These are phyloP conservation scores for Colletotrichum spaethianum DNA, from an alignment of 2,329 filamentous ascomycete species.

Conservation along the genomic window DNA sequence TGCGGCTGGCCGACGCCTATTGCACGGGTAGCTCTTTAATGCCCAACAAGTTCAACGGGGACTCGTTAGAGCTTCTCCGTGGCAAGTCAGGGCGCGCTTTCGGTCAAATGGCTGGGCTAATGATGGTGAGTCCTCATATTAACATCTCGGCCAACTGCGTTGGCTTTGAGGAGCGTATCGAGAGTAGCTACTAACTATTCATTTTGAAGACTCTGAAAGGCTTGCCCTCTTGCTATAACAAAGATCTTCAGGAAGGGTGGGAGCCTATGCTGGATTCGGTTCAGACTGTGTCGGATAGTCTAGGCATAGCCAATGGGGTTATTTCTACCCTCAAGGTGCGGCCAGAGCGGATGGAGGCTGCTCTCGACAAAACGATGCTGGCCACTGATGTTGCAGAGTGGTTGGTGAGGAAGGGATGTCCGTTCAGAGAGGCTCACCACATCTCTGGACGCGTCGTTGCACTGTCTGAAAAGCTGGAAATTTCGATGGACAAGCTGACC, in stretches of 20 bases:
- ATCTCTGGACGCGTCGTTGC: constrained; percentile 82
- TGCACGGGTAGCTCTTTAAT: constrained; percentile 41
- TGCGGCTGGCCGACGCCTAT: constrained; percentile 45
- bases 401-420: constrained; percentile 74
- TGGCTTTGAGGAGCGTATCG: constrained; percentile 45
- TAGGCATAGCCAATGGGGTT: constrained; percentile 82
- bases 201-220: constrained; percentile 64
- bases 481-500: constrained; percentile 51
- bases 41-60: constrained; percentile 43
- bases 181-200: constrained; percentile 48
- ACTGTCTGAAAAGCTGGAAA: constrained; percentile 73
- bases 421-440: constrained; percentile 85
- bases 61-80: constrained; percentile 46
- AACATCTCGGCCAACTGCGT: constrained; percentile 46
- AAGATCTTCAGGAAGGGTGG: constrained; percentile 83
- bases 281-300: constrained; percentile 80
- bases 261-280: constrained; percentile 83
- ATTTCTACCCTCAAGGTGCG: constrained; percentile 76
- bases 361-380: constrained; percentile 81
- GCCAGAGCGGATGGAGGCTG: constrained; percentile 79
- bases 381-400: constrained; percentile 77
- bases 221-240: constrained; percentile 82
- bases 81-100: constrained; percentile 54
- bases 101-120: constrained; percentile 69
- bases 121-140: constrained; percentile 63